Percentiles rank a stretch among this genome's conserved stretches.
phyloP scores from a whole-genome alignment of 768 basidiomycete genomes.

The Peribolospora baueri region DNA sequence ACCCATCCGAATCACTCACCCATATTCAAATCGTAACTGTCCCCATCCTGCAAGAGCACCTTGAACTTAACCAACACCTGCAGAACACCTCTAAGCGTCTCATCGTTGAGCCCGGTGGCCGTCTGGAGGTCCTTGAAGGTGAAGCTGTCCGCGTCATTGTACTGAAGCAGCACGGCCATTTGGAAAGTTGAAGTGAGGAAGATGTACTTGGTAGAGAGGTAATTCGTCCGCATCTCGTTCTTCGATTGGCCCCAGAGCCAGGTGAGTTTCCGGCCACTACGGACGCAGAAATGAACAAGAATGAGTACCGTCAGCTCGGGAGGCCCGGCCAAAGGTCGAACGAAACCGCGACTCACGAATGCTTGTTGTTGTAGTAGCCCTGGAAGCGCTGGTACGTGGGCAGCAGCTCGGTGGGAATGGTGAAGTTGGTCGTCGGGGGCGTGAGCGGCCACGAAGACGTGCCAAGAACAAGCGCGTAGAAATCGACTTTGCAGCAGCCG shows the following conservation, averaged over 20 bases:
- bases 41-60: conserved; percentile 71
- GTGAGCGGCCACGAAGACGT: conserved; percentile 90
- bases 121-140: conserved; percentile 51
- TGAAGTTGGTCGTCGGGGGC: conserved; percentile 59
- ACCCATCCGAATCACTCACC: conserved; percentile 21
- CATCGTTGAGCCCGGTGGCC: conserved; percentile 50
- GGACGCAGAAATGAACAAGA: background rate
- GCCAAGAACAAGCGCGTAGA: conserved; percentile 77
- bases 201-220: conserved; percentile 83
- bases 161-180: conserved; percentile 79
- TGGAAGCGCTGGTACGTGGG: conserved; percentile 76
- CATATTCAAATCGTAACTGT: conserved; percentile 80
- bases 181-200: conserved; percentile 88
- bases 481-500: conserved; percentile 32
- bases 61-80: conserved; percentile 59
- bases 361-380: conserved; percentile 77
- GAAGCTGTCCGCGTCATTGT: conserved; percentile 66
- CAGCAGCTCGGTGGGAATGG: conserved; percentile 64
- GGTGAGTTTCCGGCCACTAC: conserved; percentile 60
- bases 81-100: conserved; percentile 41
- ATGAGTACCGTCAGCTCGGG: background rate
- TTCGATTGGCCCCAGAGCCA: conserved; percentile 99
- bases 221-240: conserved; percentile 83
- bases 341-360: conserved; percentile 27
- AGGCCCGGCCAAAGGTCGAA: background rate